Conservation (phyloP, 768 basidiomycete species). For the Mycena metata region DNA sequence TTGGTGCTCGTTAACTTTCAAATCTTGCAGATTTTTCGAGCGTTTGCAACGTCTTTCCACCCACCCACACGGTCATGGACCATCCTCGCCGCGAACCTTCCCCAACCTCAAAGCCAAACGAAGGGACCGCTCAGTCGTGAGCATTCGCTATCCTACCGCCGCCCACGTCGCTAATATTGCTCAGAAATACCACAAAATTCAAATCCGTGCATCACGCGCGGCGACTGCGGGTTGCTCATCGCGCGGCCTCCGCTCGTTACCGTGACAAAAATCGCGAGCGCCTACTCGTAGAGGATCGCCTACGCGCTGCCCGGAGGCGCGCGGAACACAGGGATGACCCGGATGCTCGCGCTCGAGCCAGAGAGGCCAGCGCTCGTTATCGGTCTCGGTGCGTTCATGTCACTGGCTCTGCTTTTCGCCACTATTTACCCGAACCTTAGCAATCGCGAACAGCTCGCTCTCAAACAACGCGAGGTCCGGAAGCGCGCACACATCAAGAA, state of each 20-base stretch:
- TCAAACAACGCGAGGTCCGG: too few species aligned
- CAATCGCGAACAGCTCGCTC: too few species aligned
- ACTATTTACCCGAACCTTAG: too few species aligned
- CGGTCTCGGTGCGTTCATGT: not conserved
- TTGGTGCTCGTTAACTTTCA: too few species aligned
- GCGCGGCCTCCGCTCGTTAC: not conserved
- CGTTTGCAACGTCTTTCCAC: not conserved
- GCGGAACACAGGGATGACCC: not conserved
- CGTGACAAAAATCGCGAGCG: not conserved
- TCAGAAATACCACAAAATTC: too few species aligned
- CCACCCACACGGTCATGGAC: not conserved
- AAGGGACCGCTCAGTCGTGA: not conserved
- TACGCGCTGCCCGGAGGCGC: not conserved
- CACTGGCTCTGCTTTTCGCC: too few species aligned
- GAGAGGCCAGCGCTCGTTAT: constrained; percentile 9
- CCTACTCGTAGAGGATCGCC: not conserved
- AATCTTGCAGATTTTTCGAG: too few species aligned
- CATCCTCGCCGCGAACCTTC: not conserved
- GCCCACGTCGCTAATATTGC: too few species aligned
- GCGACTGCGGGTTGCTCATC: too few species aligned
- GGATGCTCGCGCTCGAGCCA: not conserved
- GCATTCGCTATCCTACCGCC: too few species aligned
- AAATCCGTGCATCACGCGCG: too few species aligned
- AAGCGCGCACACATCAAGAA: too few species aligned
- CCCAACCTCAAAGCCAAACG: not conserved